Base-by-base conservation (phyloP, 2,329 filamentous ascomycete species). In the Botrytis cinerea region DNA sequence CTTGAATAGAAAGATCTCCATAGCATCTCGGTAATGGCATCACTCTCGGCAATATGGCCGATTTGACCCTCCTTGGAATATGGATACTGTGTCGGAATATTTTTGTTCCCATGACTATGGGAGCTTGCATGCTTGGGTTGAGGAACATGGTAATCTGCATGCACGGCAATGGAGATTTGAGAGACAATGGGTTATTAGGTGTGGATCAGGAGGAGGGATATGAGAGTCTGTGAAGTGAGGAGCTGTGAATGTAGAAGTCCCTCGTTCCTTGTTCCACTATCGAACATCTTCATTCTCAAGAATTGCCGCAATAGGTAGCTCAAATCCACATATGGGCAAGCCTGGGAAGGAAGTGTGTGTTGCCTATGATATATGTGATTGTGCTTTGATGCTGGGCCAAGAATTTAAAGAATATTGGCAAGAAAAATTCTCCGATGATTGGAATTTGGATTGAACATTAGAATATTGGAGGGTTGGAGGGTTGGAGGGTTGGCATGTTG, bases 31-130 rank as follows among this genome's bases (percentile, higher is more conserved):
- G 12, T 35, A 67, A 35, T n/a, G 35, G 45, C 25, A 54, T 67
- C 32, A 10, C 40, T 40, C 64, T 67, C 46, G 46, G 35, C 22
- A 38, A 54, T 38, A 51, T 38, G 45, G n/a, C 46, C 46, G 46
- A 16, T 40, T 54, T 25, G n/a, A 54, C 25, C 28, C 32, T 25
- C 4, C 28, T 22, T 35, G 32, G 32, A 6, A 67, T 22, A 51
- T 51, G 62, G 43, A 66, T 66, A 46, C 2, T 18, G 28, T 32
- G 40, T 54, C 64, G 64, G 64, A 67, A 54, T 40, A 40, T 40
- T 67, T 54, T 40, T 20, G 35, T 67, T 51, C 46, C 64, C 46
- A 67, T 67, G 64, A 54, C 64, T n/a, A 54, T 54, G 46, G 46
- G 28, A 28, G 28, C 28, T 28, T 28, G 28, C 28, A 28, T 28